Conservation (phyloP, 2,329 filamentous ascomycete species). For the Phialophora tarda region DNA sequence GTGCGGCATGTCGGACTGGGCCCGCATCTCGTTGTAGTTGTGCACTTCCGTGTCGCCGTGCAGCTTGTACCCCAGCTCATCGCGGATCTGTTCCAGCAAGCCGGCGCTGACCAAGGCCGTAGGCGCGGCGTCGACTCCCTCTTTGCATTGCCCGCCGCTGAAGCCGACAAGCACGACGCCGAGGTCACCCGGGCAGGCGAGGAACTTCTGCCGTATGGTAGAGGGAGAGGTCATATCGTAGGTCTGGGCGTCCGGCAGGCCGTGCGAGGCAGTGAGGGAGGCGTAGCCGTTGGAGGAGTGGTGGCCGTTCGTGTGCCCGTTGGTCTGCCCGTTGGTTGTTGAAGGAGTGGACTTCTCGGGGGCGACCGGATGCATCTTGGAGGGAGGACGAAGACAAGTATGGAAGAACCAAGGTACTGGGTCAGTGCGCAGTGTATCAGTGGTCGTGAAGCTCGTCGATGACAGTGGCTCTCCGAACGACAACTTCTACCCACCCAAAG, state of each 20-base stretch:
- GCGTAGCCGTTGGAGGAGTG: slow-evolving; percentile 25
- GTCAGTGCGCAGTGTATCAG: neutral
- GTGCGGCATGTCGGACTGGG: slow-evolving; percentile 50
- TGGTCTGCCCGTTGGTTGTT: slow-evolving; percentile 27
- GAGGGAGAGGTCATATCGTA: slow-evolving; percentile 60
- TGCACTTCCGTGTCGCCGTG: slow-evolving; percentile 83
- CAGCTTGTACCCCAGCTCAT: slow-evolving; percentile 87
- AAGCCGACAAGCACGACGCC: slow-evolving; percentile 95
- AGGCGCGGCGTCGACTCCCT: slow-evolving; percentile 88
- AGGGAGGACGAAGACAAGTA: neutral
- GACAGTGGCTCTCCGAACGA: neutral
- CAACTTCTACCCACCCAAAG: neutral
- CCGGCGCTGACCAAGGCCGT: slow-evolving; percentile 87
- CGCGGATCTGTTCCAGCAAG: slow-evolving; percentile 78
- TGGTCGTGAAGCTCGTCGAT: neutral
- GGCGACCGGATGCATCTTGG: slow-evolving; percentile 26
- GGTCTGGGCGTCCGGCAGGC: neutral
- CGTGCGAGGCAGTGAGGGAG: neutral
- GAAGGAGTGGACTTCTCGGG: slow-evolving; percentile 30
- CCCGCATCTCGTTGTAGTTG: slow-evolving; percentile 72
- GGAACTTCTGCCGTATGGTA: slow-evolving; percentile 73
- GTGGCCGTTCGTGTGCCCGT: slow-evolving; percentile 17
- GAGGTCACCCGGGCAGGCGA: slow-evolving; percentile 77
- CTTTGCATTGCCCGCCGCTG: slow-evolving; percentile 93
- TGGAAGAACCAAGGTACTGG: neutral